These are phyloP conservation scores for Apiospora aurea DNA, from an alignment of 2,329 filamentous ascomycete species.

Conservation along the genomic window DNA sequence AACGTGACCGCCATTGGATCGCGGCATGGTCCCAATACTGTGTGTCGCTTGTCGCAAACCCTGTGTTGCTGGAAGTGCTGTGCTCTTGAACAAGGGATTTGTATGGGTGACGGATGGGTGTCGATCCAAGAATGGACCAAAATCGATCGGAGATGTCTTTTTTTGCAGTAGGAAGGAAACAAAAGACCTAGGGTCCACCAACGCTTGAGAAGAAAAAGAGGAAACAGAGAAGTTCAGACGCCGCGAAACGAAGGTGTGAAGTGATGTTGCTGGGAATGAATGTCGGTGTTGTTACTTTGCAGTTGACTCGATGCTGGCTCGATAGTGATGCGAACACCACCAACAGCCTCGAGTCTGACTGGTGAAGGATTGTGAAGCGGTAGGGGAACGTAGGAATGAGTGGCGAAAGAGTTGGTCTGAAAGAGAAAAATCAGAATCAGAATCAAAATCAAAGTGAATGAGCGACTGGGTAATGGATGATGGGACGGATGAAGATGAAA, in stretches of 20 bases:
- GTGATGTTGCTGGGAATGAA: not conserved
- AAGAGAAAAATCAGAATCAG: not conserved
- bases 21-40: not conserved
- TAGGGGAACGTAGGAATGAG: not conserved
- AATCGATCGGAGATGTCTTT: not conserved
- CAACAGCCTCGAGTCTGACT: not conserved
- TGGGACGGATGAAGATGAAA: not conserved
- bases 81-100: not conserved
- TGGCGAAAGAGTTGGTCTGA: not conserved
- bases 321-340: not conserved
- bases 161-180: not conserved
- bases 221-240: not conserved
- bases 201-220: not conserved
- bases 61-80: not conserved
- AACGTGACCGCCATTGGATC: not conserved
- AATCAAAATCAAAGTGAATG: not conserved
- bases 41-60: not conserved
- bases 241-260: not conserved
- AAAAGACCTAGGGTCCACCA: not conserved
- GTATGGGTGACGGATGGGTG: not conserved
- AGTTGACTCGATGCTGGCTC: not conserved
- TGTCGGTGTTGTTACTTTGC: not conserved
- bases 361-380: not conserved
- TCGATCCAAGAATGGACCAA: not conserved
- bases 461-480: conserved; percentile 2